phyloP scores from a whole-genome alignment of 345 rosid species.

The Aquilaria sinensis region DNA sequence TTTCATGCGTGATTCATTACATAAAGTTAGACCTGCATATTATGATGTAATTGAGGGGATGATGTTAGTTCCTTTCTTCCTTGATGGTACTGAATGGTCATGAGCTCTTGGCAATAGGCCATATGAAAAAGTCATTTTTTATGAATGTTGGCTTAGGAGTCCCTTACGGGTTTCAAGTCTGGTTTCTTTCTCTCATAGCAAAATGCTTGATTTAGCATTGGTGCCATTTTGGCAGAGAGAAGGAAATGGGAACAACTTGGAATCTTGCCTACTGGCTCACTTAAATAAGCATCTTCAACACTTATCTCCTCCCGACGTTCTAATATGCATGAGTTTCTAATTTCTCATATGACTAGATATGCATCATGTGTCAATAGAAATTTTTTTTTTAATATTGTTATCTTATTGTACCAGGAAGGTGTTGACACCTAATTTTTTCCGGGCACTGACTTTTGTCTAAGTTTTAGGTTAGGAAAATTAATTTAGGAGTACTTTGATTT shows the following conservation, averaged over 20 bases:
- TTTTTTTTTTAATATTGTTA: not conserved
- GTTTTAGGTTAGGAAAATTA: too few relatives aligned
- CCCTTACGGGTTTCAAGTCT: constrained; percentile 27
- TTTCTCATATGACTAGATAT: not conserved
- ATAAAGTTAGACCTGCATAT: constrained; percentile 26
- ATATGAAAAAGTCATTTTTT: constrained; percentile 31
- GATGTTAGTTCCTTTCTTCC: constrained; percentile 10
- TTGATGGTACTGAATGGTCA: constrained; percentile 16
- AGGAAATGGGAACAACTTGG: constrained; percentile 21
- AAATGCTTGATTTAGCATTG: constrained; percentile 16
- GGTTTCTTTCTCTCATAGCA: constrained; percentile 29
- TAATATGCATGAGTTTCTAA: constrained; percentile 40
- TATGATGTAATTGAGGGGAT: constrained; percentile 23
- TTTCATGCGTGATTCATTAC: constrained; percentile 40
- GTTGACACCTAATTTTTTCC: too few relatives aligned
- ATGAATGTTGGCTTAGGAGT: constrained; percentile 28
- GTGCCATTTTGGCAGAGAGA: constrained; percentile 16
- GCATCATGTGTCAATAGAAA: not conserved
- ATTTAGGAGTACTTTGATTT: too few relatives aligned
- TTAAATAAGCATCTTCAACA: constrained; percentile 21
- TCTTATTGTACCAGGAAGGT: constrained; percentile 54
- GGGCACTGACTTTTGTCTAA: too few relatives aligned
- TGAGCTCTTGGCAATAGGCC: constrained; percentile 16
- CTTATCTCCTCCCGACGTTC: constrained; percentile 42
- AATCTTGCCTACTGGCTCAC: constrained; percentile 14